Evolutionary conservation across 2,329 filamentous ascomycete genomes (phyloP), one percentile per base, ranked within the genome.

Genomic region (Daldinia eschscholtzii): DNA sequence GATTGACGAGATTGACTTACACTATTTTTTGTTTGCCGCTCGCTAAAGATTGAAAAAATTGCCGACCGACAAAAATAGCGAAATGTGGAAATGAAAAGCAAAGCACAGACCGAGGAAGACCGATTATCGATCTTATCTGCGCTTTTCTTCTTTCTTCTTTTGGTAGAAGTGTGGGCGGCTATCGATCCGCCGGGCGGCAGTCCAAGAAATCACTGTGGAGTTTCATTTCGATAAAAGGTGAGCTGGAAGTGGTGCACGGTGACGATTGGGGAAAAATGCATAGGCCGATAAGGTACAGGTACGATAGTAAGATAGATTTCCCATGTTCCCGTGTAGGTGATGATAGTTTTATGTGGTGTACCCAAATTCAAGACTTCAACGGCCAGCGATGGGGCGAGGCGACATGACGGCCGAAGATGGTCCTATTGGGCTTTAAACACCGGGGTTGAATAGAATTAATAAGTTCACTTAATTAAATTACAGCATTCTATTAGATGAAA

Each of bases 1-100:
- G 71, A 70, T 67, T 70, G 6, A 52, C 46, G 26, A 52, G 46
- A 52, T 52, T 64, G 65, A 58, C 58, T 70, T 62, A 57, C 69
- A 23, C 20, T 23, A 23, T 9, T 35, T 35, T 35, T 10, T 4
- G 30, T 60, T 39, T 72, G 48, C 60, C 64, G 64, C 64, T 65
- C 61, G 68, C 56, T 44, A 68, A 68, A 65, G 20, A 39, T 57
- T 48, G n/a, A 55, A 60, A 2, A 35, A 9, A 41, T 64, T 64
- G 42, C 48, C 46, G 44, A 55, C 4, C 1, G 46, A 64, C 57
- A 46, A 70, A 70, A 70, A 70, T 70, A 55, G 30, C 18, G 67
- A 59, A 37, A 15, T 37, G 35, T 39, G 35, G 18, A 20, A 20
- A 50, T 37, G 23, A 42, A 35, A 10, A 35, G 33, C 20, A 23